phyloP scores from a whole-genome alignment of 352 stramenopile genomes.

The Pythium graminicola region DNA sequence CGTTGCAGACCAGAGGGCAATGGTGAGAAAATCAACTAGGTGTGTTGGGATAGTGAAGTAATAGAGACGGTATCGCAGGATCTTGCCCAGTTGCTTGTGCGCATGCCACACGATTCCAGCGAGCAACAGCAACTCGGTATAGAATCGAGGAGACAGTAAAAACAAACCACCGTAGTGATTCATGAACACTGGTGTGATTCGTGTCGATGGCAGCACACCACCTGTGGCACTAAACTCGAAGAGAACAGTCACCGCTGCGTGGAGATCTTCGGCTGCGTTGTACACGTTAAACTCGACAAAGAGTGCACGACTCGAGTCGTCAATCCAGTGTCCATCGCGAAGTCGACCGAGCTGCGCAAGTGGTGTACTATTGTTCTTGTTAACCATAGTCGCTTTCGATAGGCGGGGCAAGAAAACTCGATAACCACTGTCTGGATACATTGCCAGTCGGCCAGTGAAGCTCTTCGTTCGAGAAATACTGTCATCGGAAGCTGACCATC shows the following conservation, averaged over 20 bases:
- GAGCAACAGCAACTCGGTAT: constrained; percentile 42
- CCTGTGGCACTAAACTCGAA: constrained; percentile 50
- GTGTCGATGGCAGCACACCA: constrained; percentile 27
- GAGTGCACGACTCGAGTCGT: constrained; percentile 36
- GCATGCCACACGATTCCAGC: constrained; percentile 38
- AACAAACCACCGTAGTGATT: constrained; percentile 45
- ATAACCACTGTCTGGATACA: constrained; percentile 31
- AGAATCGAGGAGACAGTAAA: constrained; percentile 37
- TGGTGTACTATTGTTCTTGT: constrained; percentile 21
- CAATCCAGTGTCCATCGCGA: constrained; percentile 40
- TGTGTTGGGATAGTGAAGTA: constrained; percentile 56
- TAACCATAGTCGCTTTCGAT: not conserved
- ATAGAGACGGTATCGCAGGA: constrained; percentile 50
- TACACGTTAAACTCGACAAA: constrained; percentile 65
- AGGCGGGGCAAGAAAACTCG: constrained; percentile 20
- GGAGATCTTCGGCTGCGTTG: constrained; percentile 42
- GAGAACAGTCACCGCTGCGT: constrained; percentile 40
- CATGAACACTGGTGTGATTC: constrained; percentile 38
- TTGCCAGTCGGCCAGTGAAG: constrained; percentile 29
- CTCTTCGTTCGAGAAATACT: constrained; percentile 6
- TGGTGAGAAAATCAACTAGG: constrained; percentile 43
- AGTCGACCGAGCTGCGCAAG: constrained; percentile 36
- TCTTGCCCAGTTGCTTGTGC: constrained; percentile 39
- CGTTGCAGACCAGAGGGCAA: constrained; percentile 34
- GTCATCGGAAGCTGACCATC: constrained; percentile 25